Conservation (phyloP, 1,284 basidiomycete species). For the Marasmius tenuissimus region DNA sequence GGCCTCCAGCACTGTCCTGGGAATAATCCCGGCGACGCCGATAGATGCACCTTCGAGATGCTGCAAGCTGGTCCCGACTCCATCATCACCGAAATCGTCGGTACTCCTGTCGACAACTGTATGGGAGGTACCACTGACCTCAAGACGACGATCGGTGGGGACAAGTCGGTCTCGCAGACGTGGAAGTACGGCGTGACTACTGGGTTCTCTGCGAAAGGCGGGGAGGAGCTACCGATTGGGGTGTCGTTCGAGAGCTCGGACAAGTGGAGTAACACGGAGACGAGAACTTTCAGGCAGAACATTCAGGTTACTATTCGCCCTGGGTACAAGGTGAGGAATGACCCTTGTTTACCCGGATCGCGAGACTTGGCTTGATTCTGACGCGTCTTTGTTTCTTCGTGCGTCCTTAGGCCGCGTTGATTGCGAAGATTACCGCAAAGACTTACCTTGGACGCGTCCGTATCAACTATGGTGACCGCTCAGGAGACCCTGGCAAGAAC, state of each 20-base stretch:
- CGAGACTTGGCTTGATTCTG: background rate
- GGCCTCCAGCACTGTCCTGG: conserved; percentile 2
- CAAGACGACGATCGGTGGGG: background rate
- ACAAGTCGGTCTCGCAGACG: background rate
- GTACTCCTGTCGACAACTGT: background rate
- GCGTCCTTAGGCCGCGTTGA: background rate
- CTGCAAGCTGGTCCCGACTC: background rate
- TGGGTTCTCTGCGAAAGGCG: background rate
- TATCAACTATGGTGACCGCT: background rate
- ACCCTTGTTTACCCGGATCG: background rate
- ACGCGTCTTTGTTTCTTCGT: background rate
- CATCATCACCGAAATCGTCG: background rate
- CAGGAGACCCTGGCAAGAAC: background rate
- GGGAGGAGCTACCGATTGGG: background rate
- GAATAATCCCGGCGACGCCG: background rate
- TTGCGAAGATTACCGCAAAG: background rate
- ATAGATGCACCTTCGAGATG: background rate
- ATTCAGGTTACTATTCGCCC: background rate
- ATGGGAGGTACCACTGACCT: background rate
- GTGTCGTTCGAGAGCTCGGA: background rate
- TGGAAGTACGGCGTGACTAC: conserved; percentile 1
- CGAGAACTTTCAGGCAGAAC: conserved; percentile 4
- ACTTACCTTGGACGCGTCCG: background rate
- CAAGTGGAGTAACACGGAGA: conserved; percentile 1
- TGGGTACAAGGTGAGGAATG: background rate